Percentiles rank a stretch among this genome's conserved stretches.
Conservation (phyloP, 768 basidiomycete genomes). For the Termitomyces eurrhizus region DNA sequence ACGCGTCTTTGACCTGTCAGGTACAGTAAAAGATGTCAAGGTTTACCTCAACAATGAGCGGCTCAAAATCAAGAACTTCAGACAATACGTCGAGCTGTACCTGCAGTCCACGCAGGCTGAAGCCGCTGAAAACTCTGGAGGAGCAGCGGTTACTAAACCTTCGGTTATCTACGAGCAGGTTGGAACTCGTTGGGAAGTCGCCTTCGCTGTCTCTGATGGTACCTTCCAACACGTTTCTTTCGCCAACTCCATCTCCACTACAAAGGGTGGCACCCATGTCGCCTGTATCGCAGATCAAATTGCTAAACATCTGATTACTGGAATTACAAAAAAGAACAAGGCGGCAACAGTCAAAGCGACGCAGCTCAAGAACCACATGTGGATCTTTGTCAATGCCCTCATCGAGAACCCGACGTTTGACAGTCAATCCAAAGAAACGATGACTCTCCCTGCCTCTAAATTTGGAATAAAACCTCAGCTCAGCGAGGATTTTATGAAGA, state of each 20-base stretch:
- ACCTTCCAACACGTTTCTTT: conserved; percentile 93
- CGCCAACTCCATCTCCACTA: conserved; percentile 95
- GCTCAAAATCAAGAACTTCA: conserved; percentile 92
- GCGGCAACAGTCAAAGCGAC: conserved; percentile 88
- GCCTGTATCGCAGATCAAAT: conserved; percentile 81
- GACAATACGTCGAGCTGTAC: conserved; percentile 95
- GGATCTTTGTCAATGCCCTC: conserved; percentile 94
- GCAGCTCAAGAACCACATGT: conserved; percentile 97
- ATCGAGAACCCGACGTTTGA: conserved; percentile 99
- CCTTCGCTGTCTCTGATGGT: conserved; percentile 92
- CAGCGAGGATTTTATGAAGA: conserved; percentile 95
- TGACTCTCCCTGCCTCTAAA: conserved; percentile 83
- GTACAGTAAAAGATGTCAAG: conserved; percentile 90
- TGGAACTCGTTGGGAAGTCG: conserved; percentile 88
- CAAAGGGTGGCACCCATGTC: conserved; percentile 96
- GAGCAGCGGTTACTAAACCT: conserved; percentile 76
- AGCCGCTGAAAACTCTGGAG: conserved; percentile 66
- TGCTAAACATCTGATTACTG: conserved; percentile 75
- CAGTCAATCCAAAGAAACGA: conserved; percentile 96
- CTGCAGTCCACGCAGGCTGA: conserved; percentile 71
- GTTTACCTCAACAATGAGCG: conserved; percentile 91
- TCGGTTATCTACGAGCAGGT: conserved; percentile 79
- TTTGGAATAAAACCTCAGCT: conserved; percentile 86
- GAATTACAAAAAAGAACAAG: conserved; percentile 96
- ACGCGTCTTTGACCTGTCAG: conserved; percentile 96